phyloP scores from a whole-genome alignment of 1,139 yeast genomes.

The Geotrichum carabidarum region DNA sequence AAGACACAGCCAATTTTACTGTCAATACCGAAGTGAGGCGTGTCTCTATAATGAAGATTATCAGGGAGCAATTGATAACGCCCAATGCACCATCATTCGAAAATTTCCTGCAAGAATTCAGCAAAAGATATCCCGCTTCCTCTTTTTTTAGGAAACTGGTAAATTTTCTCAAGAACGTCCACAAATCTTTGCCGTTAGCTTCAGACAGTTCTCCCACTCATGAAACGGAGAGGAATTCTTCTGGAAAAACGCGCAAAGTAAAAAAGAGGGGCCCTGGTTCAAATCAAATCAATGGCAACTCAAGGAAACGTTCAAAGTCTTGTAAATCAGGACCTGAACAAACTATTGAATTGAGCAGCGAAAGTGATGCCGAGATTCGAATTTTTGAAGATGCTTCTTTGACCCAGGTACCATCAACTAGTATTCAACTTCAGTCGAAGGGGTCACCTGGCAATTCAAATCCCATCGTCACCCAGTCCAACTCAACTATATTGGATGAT shows the following conservation, averaged over 20 bases:
- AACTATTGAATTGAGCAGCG: neutral
- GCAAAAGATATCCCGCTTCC: neutral
- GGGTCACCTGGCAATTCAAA: neutral
- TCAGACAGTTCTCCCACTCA: neutral
- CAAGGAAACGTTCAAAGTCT: neutral
- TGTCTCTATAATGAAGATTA: neutral
- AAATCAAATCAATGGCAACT: neutral
- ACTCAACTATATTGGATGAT: neutral
- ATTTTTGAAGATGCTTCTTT: neutral
- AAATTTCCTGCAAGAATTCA: neutral
- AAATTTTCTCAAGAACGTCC: neutral
- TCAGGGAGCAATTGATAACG: neutral
- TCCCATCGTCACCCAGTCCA: neutral
- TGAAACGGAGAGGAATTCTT: neutral
- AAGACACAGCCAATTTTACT: too few species aligned
- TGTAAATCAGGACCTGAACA: too few species aligned
- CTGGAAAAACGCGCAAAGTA: neutral
- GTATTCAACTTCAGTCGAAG: neutral
- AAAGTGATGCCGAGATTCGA: neutral
- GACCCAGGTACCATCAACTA: constrained; percentile 4
- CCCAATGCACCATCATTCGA: neutral
- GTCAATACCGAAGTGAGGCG: neutral
- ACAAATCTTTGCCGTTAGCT: neutral
- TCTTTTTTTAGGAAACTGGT: neutral
- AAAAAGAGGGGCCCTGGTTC: neutral